phyloP scores from a whole-genome alignment of 164 flowering plant species.

The Stephania japonica region DNA sequence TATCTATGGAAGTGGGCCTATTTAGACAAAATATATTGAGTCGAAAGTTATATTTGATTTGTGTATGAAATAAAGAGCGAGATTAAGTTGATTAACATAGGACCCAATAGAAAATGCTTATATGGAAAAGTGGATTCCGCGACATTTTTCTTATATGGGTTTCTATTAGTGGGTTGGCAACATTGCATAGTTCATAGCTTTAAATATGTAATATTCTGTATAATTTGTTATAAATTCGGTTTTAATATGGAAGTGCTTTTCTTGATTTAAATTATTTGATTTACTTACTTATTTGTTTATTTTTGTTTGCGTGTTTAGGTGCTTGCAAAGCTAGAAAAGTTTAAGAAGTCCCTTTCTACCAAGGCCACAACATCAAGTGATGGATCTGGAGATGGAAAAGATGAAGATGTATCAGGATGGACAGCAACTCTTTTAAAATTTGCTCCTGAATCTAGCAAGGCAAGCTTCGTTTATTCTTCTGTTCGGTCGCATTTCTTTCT shows the following conservation, averaged over 20 bases:
- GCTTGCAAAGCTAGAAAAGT: conserved; percentile 69
- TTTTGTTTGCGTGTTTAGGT: conserved; percentile 29
- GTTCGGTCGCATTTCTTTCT: not conserved
- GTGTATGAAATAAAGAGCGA: too few relatives aligned
- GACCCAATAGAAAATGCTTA: not conserved
- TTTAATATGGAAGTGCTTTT: not conserved
- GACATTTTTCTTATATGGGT: not conserved
- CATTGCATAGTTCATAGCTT: not conserved
- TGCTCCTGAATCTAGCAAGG: conserved; percentile 57
- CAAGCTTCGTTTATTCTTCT: conserved; percentile 17
- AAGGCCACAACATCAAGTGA: conserved; percentile 23
- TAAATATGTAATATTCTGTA: not conserved
- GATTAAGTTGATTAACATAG: not conserved
- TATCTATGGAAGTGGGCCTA: too few relatives aligned
- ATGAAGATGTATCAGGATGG: conserved; percentile 64
- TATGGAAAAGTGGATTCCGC: not conserved
- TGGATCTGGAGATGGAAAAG: conserved; percentile 26
- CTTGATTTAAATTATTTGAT: not conserved
- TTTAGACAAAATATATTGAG: too few relatives aligned
- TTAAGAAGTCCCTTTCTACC: conserved; percentile 35
- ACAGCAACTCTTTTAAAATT: conserved; percentile 37
- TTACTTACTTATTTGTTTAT: not conserved
- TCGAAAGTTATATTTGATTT: too few relatives aligned
- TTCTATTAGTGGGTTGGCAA: not conserved
- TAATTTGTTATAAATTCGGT: not conserved